phyloP scores from a whole-genome alignment of 164 flowering plant genomes.

The Akebia trifoliata region DNA sequence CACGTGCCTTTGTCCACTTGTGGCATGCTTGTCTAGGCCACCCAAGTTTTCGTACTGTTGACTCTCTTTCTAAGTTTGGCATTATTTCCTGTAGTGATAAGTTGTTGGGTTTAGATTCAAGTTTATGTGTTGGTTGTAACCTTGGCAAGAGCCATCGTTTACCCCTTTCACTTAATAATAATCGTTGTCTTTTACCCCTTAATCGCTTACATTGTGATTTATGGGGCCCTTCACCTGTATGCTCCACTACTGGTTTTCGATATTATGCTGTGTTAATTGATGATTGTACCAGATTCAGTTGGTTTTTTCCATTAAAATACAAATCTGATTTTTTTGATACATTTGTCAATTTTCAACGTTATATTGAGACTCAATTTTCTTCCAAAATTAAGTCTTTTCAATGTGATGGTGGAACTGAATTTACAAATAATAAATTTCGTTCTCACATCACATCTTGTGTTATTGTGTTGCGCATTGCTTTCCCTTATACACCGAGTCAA shows the following conservation, averaged over 20 bases:
- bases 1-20: too few relatives aligned
- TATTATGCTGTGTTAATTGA: not conserved
- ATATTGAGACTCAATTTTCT: not conserved
- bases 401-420: not conserved
- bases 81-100: too few relatives aligned
- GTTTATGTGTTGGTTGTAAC: too few relatives aligned
- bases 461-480: not conserved
- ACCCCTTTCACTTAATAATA: too few relatives aligned
- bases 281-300: not conserved
- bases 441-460: not conserved
- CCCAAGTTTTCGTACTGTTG: too few relatives aligned
- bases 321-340: not conserved
- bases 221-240: not conserved
- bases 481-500: not conserved
- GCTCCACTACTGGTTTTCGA: not conserved
- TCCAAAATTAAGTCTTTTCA: not conserved
- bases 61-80: too few relatives aligned
- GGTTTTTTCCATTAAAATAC: not conserved
- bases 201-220: not conserved
- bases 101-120: too few relatives aligned
- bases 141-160: too few relatives aligned
- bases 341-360: not conserved
- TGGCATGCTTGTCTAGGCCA: too few relatives aligned
- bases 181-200: not conserved
- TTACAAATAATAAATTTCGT: not conserved